Conservation (phyloP, 2,329 filamentous ascomycete genomes). For the Sporothrix globosa region DNA sequence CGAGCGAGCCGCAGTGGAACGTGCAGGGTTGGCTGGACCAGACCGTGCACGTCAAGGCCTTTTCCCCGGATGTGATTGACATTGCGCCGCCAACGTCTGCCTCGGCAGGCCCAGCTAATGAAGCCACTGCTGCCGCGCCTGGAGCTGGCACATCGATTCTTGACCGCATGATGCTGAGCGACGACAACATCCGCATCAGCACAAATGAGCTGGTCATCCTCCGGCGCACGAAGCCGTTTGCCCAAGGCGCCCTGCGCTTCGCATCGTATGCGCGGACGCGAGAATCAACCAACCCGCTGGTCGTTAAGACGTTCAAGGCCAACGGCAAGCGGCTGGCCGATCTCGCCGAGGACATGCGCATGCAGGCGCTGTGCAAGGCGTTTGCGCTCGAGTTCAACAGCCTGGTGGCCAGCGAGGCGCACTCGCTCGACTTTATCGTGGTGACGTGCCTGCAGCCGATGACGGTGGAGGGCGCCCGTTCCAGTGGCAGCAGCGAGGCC, state of each 20-base stretch:
- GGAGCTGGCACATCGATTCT: conserved; percentile 35
- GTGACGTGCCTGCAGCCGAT: conserved; percentile 42
- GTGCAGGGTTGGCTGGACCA: conserved; percentile 41
- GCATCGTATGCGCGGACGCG: conserved; percentile 45
- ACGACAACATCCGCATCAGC: conserved; percentile 45
- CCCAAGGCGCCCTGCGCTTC: conserved; percentile 43
- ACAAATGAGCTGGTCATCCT: conserved; percentile 43
- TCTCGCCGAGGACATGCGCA: conserved; percentile 47
- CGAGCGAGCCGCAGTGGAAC: conserved; percentile 39
- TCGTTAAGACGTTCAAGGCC: conserved; percentile 45
- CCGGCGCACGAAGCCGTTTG: conserved; percentile 43
- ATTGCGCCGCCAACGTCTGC: conserved; percentile 34
- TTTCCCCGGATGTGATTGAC: conserved; percentile 41
- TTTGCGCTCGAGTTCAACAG: conserved; percentile 49
- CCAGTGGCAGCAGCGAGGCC: neutral
- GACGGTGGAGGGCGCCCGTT: neutral
- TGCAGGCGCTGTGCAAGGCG: conserved; percentile 47
- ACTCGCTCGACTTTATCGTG: conserved; percentile 44
- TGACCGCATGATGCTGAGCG: conserved; percentile 45
- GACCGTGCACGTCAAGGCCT: conserved; percentile 40
- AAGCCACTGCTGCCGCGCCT: neutral
- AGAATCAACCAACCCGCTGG: conserved; percentile 40
- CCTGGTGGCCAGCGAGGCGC: conserved; percentile 36
- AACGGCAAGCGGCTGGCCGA: conserved; percentile 40
- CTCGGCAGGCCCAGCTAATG: neutral